Evolutionary conservation across 768 basidiomycete genomes (phyloP).

Genomic region (Xerocomellus dryophilus): DNA sequence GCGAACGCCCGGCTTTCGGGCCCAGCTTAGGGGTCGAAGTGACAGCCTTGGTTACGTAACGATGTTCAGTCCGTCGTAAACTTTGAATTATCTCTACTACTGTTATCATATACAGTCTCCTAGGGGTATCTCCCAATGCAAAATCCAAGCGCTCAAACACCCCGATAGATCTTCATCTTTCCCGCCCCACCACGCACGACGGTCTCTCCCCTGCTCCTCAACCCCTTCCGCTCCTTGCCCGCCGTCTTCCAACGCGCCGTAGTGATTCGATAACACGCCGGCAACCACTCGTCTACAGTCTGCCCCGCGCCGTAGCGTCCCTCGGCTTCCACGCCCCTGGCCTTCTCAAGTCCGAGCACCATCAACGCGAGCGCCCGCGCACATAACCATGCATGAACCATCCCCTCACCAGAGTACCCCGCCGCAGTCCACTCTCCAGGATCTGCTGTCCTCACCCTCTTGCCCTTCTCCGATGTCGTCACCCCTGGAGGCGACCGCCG

Average conservation of each 20-base stretch:
- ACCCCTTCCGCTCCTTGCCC: background rate
- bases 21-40: too few species aligned
- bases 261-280: constrained; percentile 18
- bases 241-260: constrained; percentile 14
- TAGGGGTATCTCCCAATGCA: background rate
- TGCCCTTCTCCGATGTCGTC: constrained; percentile 1
- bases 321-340: constrained; percentile 10
- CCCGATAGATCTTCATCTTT: constrained; percentile 26
- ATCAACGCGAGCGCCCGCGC: constrained; percentile 57
- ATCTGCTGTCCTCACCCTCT: constrained; percentile 10
- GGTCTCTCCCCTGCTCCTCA: background rate
- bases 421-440: constrained; percentile 72
- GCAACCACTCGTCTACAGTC: constrained; percentile 26
- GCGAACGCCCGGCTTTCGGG: too few species aligned
- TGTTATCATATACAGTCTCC: too few species aligned
- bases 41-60: too few species aligned
- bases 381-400: constrained; percentile 68
- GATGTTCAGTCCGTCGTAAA: too few species aligned
- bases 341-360: constrained; percentile 45
- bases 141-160: background rate
- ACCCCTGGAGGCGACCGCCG: constrained; percentile 27
- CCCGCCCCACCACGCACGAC: constrained; percentile 20
- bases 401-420: constrained; percentile 71
- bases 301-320: constrained; percentile 21
- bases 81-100: too few species aligned